These are phyloP conservation scores for Cyberlindnera meyerae DNA, from an alignment of 805 yeast species.

Conservation along the genomic window DNA sequence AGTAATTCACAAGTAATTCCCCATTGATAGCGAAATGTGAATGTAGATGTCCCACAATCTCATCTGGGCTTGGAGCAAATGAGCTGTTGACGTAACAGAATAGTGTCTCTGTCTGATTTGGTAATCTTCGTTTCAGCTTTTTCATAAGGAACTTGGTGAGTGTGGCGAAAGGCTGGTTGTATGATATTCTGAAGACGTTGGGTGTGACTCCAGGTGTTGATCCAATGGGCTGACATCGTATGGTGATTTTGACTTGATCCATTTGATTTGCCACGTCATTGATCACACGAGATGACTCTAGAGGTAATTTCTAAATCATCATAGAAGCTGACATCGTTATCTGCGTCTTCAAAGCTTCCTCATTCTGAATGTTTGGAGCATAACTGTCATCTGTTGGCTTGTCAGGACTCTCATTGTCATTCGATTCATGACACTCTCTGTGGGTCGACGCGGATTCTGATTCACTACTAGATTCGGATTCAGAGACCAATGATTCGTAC, in stretches of 20 bases:
- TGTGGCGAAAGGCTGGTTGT: conserved; percentile 42
- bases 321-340: conserved; percentile 23
- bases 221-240: conserved; percentile 59
- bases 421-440: too few species aligned
- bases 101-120: conserved; percentile 17
- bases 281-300: conserved; percentile 14
- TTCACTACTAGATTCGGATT: conserved; percentile 22
- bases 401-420: too few species aligned
- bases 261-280: conserved; percentile 12
- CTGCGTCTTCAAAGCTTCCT: conserved; percentile 17
- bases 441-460: conserved; percentile 16
- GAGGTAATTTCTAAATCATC: conserved; percentile 19
- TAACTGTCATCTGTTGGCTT: too few species aligned
- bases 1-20: conserved; percentile 41
- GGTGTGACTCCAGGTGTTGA: conserved; percentile 49
- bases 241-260: conserved; percentile 28
- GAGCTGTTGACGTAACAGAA: conserved; percentile 44
- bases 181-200: conserved; percentile 43
- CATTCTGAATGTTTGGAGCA: conserved; percentile 18
- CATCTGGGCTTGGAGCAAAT: conserved; percentile 42
- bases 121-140: conserved; percentile 29
- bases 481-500: conserved; percentile 20
- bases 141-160: conserved; percentile 41
- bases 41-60: conserved; percentile 34
- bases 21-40: conserved; percentile 32